Percentiles rank a stretch among this genome's conserved stretches.
Evolutionary conservation across 768 basidiomycete genomes (phyloP).

Genomic region (Asterophora lycoperdoides): DNA sequence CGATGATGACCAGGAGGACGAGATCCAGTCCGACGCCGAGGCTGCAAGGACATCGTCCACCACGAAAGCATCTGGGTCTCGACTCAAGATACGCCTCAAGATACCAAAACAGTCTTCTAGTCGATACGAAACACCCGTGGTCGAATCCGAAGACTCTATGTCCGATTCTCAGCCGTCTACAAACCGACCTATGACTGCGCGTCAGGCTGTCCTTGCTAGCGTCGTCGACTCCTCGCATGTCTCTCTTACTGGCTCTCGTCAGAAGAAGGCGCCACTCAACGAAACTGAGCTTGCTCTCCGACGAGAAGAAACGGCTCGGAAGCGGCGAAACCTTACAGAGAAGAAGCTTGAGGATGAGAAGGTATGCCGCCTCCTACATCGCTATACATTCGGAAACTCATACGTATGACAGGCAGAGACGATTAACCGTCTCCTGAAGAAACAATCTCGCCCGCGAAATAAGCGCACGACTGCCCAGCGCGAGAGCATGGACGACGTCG

Average conservation of each 20-base stretch:
- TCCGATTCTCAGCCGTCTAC: conserved; percentile 24
- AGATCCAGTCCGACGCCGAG: conserved; percentile 15
- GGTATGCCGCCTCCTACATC: conserved; percentile 32
- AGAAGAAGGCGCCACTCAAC: conserved; percentile 20
- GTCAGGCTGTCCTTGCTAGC: conserved; percentile 70
- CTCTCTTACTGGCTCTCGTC: conserved; percentile 37
- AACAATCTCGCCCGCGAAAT: conserved; percentile 66
- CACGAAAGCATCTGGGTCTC: conserved; percentile 7
- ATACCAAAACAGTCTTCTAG: conserved; percentile 19
- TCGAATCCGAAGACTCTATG: conserved; percentile 38
- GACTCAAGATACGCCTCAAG: conserved; percentile 19
- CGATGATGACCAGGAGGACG: conserved; percentile 39
- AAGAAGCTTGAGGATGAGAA: conserved; percentile 86
- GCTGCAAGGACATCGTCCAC: neutral
- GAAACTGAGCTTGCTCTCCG: conserved; percentile 31
- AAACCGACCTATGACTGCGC: conserved; percentile 45
- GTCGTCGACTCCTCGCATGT: conserved; percentile 68
- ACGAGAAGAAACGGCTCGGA: conserved; percentile 77
- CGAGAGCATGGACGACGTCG: conserved; percentile 17
- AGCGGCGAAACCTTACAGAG: conserved; percentile 74
- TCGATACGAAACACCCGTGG: conserved; percentile 15
- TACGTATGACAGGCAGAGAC: conserved; percentile 61
- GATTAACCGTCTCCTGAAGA: conserved; percentile 84
- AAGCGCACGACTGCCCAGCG: conserved; percentile 53
- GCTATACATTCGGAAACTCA: neutral